Evolutionary conservation across 2,329 filamentous ascomycete species (phyloP).

Genomic region (Exophiala spinifera): DNA sequence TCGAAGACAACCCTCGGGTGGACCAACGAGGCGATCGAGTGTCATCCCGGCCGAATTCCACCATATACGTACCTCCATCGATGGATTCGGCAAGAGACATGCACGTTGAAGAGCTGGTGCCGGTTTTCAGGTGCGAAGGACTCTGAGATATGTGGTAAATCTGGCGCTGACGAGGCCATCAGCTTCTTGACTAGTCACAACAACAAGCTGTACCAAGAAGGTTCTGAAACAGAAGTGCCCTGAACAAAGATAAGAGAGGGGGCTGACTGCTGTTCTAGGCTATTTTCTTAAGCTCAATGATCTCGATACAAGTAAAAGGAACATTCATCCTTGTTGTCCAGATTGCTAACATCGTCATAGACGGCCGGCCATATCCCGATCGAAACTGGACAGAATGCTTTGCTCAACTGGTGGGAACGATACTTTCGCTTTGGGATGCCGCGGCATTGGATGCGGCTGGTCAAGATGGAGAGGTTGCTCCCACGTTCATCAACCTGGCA

Average conservation of each 20-base stretch:
- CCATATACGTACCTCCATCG: slow-evolving; percentile 57
- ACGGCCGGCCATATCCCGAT: slow-evolving; percentile 80
- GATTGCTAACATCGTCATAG: slow-evolving; percentile 45
- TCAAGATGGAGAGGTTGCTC: slow-evolving; percentile 77
- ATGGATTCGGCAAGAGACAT: slow-evolving; percentile 85
- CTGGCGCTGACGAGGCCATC: slow-evolving; percentile 9
- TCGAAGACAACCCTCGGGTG: slow-evolving; percentile 15
- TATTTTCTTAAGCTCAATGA: slow-evolving; percentile 98
- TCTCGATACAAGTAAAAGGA: slow-evolving; percentile 77
- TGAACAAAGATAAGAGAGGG: not conserved
- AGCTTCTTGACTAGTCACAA: slow-evolving; percentile 84
- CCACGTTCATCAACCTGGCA: slow-evolving; percentile 93
- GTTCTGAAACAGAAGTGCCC: slow-evolving; percentile 10
- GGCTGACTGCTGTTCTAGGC: slow-evolving; percentile 37
- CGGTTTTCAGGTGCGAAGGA: slow-evolving; percentile 66
- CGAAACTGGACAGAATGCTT: slow-evolving; percentile 96
- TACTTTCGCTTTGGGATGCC: slow-evolving; percentile 93
- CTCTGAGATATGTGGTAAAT: not conserved
- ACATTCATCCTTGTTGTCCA: no score
- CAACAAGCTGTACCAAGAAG: slow-evolving; percentile 96
- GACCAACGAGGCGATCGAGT: slow-evolving; percentile 15
- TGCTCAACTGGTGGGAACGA: slow-evolving; percentile 90
- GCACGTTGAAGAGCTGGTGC: slow-evolving; percentile 78
- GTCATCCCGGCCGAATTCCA: slow-evolving; percentile 23
- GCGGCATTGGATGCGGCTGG: slow-evolving; percentile 84